Percentiles rank a stretch among this genome's conserved stretches.
phyloP scores from a whole-genome alignment of 1,139 yeast genomes.

The Kodamaea alishanica region DNA sequence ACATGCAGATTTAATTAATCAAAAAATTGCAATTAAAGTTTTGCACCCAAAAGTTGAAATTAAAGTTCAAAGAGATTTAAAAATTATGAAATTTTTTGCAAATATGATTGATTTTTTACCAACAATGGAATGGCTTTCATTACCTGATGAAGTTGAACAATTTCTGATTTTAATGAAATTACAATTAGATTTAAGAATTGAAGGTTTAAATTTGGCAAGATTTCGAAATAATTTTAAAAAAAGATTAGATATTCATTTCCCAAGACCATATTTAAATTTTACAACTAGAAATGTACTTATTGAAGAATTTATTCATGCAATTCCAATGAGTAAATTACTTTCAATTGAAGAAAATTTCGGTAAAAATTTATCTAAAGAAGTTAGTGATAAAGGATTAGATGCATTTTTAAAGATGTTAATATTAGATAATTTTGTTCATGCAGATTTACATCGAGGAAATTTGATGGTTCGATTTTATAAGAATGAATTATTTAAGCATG shows the following conservation, averaged over 20 bases:
- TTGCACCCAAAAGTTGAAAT: slow-evolving; percentile 81
- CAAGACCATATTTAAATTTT: slow-evolving; percentile 65
- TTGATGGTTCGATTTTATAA: slow-evolving; percentile 76
- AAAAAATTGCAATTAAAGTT: slow-evolving; percentile 84
- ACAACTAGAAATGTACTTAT: slow-evolving; percentile 74
- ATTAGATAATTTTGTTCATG: slow-evolving; percentile 89
- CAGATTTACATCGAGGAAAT: slow-evolving; percentile 96
- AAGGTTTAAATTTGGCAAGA: slow-evolving; percentile 71
- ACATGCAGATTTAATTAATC: slow-evolving; percentile 36
- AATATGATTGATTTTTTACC: slow-evolving; percentile 65
- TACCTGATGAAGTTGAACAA: slow-evolving; percentile 92
- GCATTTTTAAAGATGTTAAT: slow-evolving; percentile 91
- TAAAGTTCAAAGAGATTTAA: slow-evolving; percentile 73
- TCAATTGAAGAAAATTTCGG: slow-evolving; percentile 42
- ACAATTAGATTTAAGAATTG: slow-evolving; percentile 87
- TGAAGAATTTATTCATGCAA: slow-evolving; percentile 80
- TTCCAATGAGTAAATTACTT: slow-evolving; percentile 73
- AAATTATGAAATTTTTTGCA: slow-evolving; percentile 82
- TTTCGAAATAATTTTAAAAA: slow-evolving; percentile 62
- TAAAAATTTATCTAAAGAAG: slow-evolving; percentile 60
- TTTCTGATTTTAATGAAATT: slow-evolving; percentile 81
- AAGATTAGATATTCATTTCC: slow-evolving; percentile 70
- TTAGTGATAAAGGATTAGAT: slow-evolving; percentile 85
- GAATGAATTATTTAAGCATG: slow-evolving; percentile 42
- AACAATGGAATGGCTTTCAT: slow-evolving; percentile 95